Evolutionary conservation across 208 protist genomes (phyloP).

Genomic region (Acanthamoeba healyi): DNA sequence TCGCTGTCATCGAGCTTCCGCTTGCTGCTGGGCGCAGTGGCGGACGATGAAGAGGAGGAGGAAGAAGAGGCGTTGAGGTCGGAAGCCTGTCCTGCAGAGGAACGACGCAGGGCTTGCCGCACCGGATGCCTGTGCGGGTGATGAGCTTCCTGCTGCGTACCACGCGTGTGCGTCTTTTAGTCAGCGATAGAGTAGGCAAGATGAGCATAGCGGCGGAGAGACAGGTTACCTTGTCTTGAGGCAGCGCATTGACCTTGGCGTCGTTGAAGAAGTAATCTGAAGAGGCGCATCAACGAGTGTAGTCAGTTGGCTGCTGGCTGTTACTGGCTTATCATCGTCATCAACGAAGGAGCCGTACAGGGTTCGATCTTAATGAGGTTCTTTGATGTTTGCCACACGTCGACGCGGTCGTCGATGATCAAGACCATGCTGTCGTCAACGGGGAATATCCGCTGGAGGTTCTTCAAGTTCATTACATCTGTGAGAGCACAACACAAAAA

Average conservation of each 20-base stretch:
- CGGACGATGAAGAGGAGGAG: not conserved
- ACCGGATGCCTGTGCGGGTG: not conserved
- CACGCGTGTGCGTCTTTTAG: not conserved
- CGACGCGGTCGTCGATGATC: conserved; percentile 82
- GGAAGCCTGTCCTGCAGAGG: not conserved
- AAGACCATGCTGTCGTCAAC: conserved; percentile 83
- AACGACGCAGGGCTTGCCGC: not conserved
- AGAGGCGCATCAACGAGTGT: not conserved
- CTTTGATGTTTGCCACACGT: conserved; percentile 80
- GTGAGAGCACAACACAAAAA: not conserved
- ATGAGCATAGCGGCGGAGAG: not conserved
- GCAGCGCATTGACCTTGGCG: conserved; percentile 39
- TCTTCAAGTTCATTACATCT: conserved; percentile 71
- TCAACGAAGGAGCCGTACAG: conserved; percentile 52
- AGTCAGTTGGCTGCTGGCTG: not conserved
- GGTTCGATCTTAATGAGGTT: conserved; percentile 82
- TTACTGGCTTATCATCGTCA: not conserved
- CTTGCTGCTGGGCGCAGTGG: not conserved
- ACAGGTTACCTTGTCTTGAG: not conserved
- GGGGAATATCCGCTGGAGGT: conserved; percentile 77
- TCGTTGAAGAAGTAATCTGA: conserved; percentile 38
- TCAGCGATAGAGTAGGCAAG: not conserved
- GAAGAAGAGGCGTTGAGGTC: not conserved
- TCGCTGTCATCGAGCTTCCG: not conserved
- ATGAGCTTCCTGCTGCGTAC: not conserved